Evolutionary conservation across 768 basidiomycete species (phyloP).

Genomic region (Trichaptum fuscoviolaceum): DNA sequence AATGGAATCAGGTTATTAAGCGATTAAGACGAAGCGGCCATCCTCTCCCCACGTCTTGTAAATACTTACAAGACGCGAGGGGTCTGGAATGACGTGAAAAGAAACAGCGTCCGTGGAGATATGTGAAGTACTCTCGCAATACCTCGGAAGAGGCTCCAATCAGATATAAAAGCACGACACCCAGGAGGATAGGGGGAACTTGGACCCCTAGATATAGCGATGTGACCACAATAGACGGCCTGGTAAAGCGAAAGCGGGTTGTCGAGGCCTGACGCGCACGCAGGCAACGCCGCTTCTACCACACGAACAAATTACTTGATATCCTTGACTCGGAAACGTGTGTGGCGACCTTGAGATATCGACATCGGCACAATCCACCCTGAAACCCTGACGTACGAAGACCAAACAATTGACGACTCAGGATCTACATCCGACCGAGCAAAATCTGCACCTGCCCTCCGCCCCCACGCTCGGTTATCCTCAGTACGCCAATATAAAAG

Average conservation of each 20-base stretch:
- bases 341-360: constrained; percentile 6
- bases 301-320: constrained; percentile 8
- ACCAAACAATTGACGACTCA: constrained; percentile 3
- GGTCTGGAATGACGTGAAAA: constrained; percentile 40
- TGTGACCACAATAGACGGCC: constrained; percentile 19
- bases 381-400: constrained; percentile 2
- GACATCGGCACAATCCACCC: constrained; percentile 18
- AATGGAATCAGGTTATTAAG: constrained; percentile 9
- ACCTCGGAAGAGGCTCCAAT: constrained; percentile 1
- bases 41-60: constrained; percentile 15
- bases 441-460: constrained; percentile 39
- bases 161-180: constrained; percentile 2
- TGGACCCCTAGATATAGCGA: constrained; percentile 23
- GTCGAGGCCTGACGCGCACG: constrained; percentile 21
- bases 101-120: constrained; percentile 72
- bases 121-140: neutral
- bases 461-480: constrained; percentile 43
- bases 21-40: constrained; percentile 23
- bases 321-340: neutral
- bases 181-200: constrained; percentile 18
- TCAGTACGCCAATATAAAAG: constrained; percentile 28
- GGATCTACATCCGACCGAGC: constrained; percentile 21
- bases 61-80: constrained; percentile 11
- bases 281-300: constrained; percentile 14
- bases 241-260: constrained; percentile 11